phyloP scores from a whole-genome alignment of 2,329 filamentous ascomycete species.

The Pseudogymnoascus sp. region DNA sequence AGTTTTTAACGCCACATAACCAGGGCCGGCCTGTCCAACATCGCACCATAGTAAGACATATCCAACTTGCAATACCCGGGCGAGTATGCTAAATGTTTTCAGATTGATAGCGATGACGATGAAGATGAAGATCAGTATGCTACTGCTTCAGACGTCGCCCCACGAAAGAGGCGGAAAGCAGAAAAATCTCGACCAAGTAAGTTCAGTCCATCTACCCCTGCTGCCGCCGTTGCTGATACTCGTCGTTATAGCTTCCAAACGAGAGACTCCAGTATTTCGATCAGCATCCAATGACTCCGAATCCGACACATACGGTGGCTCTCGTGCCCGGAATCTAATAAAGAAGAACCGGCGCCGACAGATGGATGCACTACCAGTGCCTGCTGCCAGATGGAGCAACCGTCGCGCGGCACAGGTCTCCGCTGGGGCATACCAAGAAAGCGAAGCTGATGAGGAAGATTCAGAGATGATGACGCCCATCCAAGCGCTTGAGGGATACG shows the following conservation, averaged over 20 bases:
- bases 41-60: constrained; percentile 41
- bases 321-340: constrained; percentile 58
- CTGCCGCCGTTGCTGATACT: constrained; percentile 19
- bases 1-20: constrained; percentile 2
- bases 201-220: constrained; percentile 22
- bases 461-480: constrained; percentile 58
- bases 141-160: constrained; percentile 65
- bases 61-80: constrained; percentile 10
- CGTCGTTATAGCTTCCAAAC: constrained; percentile 47
- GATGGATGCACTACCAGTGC: constrained; percentile 56
- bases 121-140: constrained; percentile 47
- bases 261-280: constrained; percentile 48
- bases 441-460: constrained; percentile 57
- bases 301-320: constrained; percentile 73
- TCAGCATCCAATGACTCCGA: constrained; percentile 55
- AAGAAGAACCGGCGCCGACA: constrained; percentile 76
- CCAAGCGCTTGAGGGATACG: constrained; percentile 62
- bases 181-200: constrained; percentile 58
- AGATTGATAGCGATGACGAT: constrained; percentile 51
- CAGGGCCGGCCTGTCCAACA: constrained; percentile 53
- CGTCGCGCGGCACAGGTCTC: constrained; percentile 70
- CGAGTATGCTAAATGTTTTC: constrained; percentile 19
- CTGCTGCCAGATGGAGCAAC: constrained; percentile 81
- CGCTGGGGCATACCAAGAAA: constrained; percentile 57
- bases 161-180: constrained; percentile 60